Base-by-base conservation (phyloP, 306 rosid genomes). In the Cucurbita moschata region DNA sequence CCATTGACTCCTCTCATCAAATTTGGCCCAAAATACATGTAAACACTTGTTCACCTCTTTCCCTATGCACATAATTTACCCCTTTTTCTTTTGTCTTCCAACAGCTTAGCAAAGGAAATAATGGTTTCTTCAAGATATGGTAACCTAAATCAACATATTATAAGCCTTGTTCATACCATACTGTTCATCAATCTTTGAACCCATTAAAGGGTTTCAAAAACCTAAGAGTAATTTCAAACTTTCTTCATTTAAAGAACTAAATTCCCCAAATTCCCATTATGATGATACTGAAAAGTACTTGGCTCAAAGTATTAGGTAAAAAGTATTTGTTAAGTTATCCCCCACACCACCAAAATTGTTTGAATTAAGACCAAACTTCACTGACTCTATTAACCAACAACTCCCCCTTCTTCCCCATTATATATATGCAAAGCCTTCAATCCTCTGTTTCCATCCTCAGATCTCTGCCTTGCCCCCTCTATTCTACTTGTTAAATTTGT, bases 111-210 rank as follows among this genome's bases (percentile, higher is more conserved):
- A 67, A 11, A 38, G n/a, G 26, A 46, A 23, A 46, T 67, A 46
- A 46, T 67, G 73, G 73, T 68, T 68, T 15, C 74, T 70, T 70
- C 16, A 70, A 35, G 59, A 70, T 8, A 50, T 70, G 74, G 74
- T 35, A 50, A 49, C 21, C 58, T 52, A 58, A 26, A 38, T 60
- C 58, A 30, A 30, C 2, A 30, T 30, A 30, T 30, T 30, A 30
- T 30, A 3, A 30, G 35, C 35, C 35, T 30, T 30, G 0, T 30
- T 30, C 35, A 30, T 30, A 30, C 35, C 3, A 30, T 3, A 30
- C 35, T 30, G 35, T 30, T 30, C 35, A 30, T 30, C 35, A 30
- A 30, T 30, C 12, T 67, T 67, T 9, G 52, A 64, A 64, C 16
- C 26, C 2, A 7, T 3, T 16, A 39, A 14, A 11, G 9, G 14